Conservation (phyloP, 179 eudicot genomes). For the Dionaea muscipula region DNA sequence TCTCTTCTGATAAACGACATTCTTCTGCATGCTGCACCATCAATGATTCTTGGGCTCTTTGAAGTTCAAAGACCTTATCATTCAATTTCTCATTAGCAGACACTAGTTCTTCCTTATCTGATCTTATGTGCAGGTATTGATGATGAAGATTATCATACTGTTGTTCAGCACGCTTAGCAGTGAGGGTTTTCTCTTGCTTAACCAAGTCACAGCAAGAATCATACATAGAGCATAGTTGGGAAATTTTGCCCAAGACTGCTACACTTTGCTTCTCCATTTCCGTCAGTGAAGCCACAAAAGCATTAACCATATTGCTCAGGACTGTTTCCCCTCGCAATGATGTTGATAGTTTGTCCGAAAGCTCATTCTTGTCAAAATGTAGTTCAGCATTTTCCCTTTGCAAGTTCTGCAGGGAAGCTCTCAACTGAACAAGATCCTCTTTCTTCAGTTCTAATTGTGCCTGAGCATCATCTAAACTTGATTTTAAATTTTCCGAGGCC, state of each 20-base stretch:
- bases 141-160: conserved; percentile 44
- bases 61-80: conserved; percentile 50
- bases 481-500: conserved; percentile 39
- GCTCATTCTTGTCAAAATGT: conserved; percentile 31
- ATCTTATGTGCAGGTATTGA: conserved; percentile 27
- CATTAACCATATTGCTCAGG: conserved; percentile 43
- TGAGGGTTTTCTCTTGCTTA: conserved; percentile 43
- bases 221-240: conserved; percentile 37
- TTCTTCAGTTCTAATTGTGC: conserved; percentile 45
- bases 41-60: conserved; percentile 52
- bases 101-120: conserved; percentile 51
- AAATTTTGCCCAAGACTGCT: conserved; percentile 36
- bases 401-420: conserved; percentile 35
- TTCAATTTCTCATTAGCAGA: conserved; percentile 40
- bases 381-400: conserved; percentile 53
- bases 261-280: conserved; percentile 60
- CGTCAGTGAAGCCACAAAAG: conserved; percentile 34
- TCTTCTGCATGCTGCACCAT: conserved; percentile 90
- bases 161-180: conserved; percentile 33
- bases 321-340: conserved; percentile 46
- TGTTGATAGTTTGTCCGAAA: conserved; percentile 33
- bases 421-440: conserved; percentile 35
- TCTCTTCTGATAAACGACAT: conserved; percentile 69
- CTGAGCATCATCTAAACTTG: conserved; percentile 37
- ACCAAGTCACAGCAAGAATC: conserved; percentile 39